phyloP scores from a whole-genome alignment of 768 basidiomycete species.

The Pleurotus djamor region DNA sequence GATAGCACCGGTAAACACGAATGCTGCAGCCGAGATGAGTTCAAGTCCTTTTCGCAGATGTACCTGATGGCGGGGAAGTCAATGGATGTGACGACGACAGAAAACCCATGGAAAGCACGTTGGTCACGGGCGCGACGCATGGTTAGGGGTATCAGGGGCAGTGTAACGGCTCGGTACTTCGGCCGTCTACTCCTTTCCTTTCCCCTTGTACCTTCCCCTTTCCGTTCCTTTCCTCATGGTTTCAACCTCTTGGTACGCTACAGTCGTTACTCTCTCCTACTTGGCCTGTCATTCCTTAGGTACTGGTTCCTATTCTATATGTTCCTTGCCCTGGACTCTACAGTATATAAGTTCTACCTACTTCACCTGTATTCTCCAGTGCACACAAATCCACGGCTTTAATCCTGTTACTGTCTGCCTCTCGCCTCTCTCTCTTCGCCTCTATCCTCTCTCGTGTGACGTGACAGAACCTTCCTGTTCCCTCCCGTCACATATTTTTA shows the following conservation, averaged over 20 bases:
- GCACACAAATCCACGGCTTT: background rate
- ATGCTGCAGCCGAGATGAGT: background rate
- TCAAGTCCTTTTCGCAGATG: too few relatives aligned
- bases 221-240: background rate
- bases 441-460: too few relatives aligned
- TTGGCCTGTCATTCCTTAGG: background rate
- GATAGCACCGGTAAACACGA: too few relatives aligned
- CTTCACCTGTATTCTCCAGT: background rate
- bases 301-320: background rate
- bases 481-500: background rate
- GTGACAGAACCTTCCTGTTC: background rate
- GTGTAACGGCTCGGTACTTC: background rate
- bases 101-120: too few relatives aligned
- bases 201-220: background rate
- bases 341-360: background rate
- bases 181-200: background rate
- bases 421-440: background rate
- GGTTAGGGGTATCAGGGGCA: background rate
- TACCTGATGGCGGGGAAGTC: too few relatives aligned
- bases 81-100: too few relatives aligned
- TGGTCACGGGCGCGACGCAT: background rate
- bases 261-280: background rate
- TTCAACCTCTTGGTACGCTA: background rate
- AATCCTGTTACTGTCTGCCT: background rate
- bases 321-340: background rate